A percentile compares a stretch with the other conserved stretches of the same genome.
These are phyloP conservation scores for Spirogloea muscicola DNA, from an alignment of 139 green algal species.

Conservation along the genomic window DNA sequence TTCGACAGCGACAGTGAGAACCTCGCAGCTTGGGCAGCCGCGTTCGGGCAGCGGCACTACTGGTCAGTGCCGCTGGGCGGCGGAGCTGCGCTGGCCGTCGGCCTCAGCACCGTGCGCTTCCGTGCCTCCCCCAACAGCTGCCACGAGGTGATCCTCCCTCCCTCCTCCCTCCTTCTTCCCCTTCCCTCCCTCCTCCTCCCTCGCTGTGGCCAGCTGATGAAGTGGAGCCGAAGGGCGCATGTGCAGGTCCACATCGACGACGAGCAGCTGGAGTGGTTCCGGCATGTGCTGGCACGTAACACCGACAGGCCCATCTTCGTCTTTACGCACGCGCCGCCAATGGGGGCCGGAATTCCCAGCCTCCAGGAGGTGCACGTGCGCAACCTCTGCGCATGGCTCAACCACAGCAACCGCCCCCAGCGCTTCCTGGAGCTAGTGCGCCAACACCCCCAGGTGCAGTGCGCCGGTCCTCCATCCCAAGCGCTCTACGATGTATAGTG, in stretches of 20 bases:
- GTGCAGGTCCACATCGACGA: constrained; percentile 38
- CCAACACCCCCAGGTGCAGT: constrained; percentile 29
- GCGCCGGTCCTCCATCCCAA: no score
- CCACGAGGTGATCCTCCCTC: constrained; percentile 41
- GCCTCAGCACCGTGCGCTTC: constrained; percentile 46
- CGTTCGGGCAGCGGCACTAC: constrained; percentile 44
- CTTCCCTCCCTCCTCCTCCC: not conserved
- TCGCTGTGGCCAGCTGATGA: not conserved
- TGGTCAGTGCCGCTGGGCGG: constrained; percentile 17
- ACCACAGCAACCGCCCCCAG: constrained; percentile 43
- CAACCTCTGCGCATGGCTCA: constrained; percentile 51
- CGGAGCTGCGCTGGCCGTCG: constrained; percentile 17
- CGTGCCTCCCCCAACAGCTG: constrained; percentile 30
- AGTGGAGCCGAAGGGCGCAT: no score
- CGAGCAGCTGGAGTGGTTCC: constrained; percentile 50
- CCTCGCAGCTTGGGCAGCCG: constrained; percentile 29
- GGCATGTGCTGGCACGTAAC: constrained; percentile 25
- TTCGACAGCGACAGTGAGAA: constrained; percentile 49
- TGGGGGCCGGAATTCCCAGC: constrained; percentile 49
- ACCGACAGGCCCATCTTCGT: constrained; percentile 40
- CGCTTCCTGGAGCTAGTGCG: constrained; percentile 43
- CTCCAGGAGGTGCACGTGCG: constrained; percentile 54
- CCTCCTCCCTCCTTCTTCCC: not conserved
- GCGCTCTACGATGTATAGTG: no score
- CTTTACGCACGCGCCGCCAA: constrained; percentile 49